Conservation (phyloP, 768 basidiomycete genomes). For the Termitomyces sp. region DNA sequence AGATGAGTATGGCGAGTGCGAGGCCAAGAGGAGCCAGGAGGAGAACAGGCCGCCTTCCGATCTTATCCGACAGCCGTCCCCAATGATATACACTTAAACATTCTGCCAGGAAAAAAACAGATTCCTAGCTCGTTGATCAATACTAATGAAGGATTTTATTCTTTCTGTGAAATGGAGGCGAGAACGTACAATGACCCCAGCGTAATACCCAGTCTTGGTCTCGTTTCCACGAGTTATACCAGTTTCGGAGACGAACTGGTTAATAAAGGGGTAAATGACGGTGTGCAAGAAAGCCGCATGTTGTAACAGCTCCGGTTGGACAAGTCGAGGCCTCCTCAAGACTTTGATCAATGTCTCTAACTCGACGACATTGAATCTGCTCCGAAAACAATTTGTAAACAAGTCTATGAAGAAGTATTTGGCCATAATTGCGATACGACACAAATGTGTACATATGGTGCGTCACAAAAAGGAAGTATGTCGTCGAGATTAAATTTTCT, state of each 20-base stretch:
- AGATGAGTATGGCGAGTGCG: conserved; percentile 23
- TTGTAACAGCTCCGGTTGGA: neutral
- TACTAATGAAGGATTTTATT: neutral
- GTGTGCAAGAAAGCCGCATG: conserved; percentile 1
- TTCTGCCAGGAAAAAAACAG: conserved; percentile 32
- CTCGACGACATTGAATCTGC: neutral
- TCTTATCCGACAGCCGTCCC: conserved; percentile 29
- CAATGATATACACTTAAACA: conserved; percentile 26
- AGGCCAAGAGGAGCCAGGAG: conserved; percentile 29
- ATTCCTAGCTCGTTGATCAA: conserved; percentile 23
- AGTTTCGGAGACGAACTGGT: conserved; percentile 35
- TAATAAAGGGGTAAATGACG: conserved; percentile 42
- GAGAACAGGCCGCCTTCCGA: conserved; percentile 30
- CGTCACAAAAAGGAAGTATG: neutral
- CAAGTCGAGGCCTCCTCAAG: neutral
- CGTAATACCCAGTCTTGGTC: conserved; percentile 40
- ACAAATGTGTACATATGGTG: neutral
- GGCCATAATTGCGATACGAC: neutral
- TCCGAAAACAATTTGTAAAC: neutral
- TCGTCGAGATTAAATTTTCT: neutral
- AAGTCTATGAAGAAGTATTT: neutral
- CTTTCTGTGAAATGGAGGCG: neutral
- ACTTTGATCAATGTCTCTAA: neutral
- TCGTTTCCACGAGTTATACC: conserved; percentile 40
- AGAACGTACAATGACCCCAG: conserved; percentile 37